These are phyloP conservation scores for Fraxinus xanthoxyloides DNA, from an alignment of 305 asterid genomes.

Conservation along the genomic window DNA sequence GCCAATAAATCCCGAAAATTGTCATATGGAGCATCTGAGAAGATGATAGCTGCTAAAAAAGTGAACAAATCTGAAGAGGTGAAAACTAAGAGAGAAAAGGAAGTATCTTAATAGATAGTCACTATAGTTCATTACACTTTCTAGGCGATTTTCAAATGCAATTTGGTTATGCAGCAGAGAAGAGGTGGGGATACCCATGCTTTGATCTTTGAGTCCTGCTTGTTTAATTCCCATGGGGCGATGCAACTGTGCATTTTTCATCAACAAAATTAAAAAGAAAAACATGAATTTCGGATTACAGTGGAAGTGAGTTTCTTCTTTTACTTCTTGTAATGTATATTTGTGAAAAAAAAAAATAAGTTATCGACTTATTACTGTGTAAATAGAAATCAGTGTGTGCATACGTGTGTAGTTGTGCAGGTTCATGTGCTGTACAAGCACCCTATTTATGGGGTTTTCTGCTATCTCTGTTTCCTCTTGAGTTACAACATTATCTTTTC, in stretches of 20 bases:
- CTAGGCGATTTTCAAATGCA: not conserved
- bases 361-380: constrained; percentile 25
- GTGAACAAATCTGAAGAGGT: constrained; percentile 42
- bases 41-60: constrained; percentile 32
- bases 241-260: constrained; percentile 3
- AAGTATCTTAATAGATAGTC: constrained; percentile 16
- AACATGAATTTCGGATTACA: constrained; percentile 3
- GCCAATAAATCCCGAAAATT: constrained; percentile 43
- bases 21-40: constrained; percentile 45
- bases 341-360: constrained; percentile 14
- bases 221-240: not conserved
- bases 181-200: not conserved
- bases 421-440: constrained; percentile 24
- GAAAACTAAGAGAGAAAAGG: constrained; percentile 29
- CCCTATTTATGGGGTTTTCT: constrained; percentile 3
- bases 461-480: constrained; percentile 2
- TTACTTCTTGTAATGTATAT: constrained; percentile 25
- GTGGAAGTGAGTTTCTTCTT: constrained; percentile 9
- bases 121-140: not conserved
- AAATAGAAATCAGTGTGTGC: constrained; percentile 20
- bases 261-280: not conserved
- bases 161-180: constrained; percentile 1
- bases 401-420: constrained; percentile 9
- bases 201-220: constrained; percentile 1
- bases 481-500: not conserved